Conservation (phyloP, 2,329 filamentous ascomycete species). For the Rhinocladiella mackenziei region DNA sequence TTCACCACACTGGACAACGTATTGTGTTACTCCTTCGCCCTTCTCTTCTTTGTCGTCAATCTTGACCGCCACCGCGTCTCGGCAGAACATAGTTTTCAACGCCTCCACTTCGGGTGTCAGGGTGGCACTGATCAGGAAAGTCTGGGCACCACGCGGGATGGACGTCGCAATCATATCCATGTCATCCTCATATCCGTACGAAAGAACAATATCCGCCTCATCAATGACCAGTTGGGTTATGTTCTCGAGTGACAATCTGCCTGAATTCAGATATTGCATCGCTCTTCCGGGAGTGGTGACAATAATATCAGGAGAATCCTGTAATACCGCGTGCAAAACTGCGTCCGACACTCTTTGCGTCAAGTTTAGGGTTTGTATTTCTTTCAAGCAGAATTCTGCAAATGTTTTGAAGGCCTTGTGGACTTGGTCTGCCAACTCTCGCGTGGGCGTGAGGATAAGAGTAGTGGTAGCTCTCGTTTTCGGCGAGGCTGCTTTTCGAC, state of each 20-base stretch:
- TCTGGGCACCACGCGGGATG: constrained; percentile 81
- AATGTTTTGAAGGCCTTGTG: constrained; percentile 72
- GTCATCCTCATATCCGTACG: constrained; percentile 91
- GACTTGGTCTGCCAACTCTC: constrained; percentile 90
- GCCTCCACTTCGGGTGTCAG: constrained; percentile 82
- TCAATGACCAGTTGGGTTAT: constrained; percentile 81
- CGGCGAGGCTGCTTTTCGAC: constrained; percentile 58
- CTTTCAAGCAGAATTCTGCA: constrained; percentile 77
- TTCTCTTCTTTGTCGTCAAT: constrained; percentile 78
- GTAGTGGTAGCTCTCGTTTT: constrained; percentile 36
- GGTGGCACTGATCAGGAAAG: constrained; percentile 89
- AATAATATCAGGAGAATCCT: constrained; percentile 81
- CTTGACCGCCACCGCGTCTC: constrained; percentile 72
- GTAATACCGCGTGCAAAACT: constrained; percentile 80
- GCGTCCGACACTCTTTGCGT: constrained; percentile 86
- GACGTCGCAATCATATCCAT: constrained; percentile 72
- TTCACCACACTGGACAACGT: constrained; percentile 84
- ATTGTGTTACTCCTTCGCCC: constrained; percentile 75
- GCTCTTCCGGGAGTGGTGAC: constrained; percentile 87
- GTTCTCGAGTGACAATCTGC: constrained; percentile 64
- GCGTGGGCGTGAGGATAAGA: constrained; percentile 90
- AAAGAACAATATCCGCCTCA: constrained; percentile 88
- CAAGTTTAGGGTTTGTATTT: constrained; percentile 76
- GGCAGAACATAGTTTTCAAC: constrained; percentile 79
- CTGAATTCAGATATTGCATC: constrained; percentile 69